Evolutionary conservation across 2,329 filamentous ascomycete species (phyloP).

Genomic region (Lachnellula subtilissima): DNA sequence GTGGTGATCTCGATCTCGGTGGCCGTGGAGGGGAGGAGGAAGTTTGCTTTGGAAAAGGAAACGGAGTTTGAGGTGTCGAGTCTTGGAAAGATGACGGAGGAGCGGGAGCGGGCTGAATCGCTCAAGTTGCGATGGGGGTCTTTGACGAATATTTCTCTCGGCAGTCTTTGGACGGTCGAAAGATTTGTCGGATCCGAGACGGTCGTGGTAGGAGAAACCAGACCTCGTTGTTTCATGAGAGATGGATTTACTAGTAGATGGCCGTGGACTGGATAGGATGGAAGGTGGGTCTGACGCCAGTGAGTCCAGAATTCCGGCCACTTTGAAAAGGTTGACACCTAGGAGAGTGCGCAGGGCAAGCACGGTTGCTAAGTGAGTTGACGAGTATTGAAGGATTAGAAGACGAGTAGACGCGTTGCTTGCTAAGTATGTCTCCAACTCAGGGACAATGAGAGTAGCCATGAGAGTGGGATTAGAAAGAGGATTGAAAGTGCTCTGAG

Average conservation of each 20-base stretch:
- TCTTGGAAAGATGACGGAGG: not conserved
- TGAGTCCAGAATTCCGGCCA: constrained; percentile 49
- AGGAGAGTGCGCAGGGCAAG: constrained; percentile 54
- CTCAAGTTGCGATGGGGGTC: not conserved
- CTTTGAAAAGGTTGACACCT: constrained; percentile 51
- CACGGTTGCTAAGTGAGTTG: constrained; percentile 51
- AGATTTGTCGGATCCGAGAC: not conserved
- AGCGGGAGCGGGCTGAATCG: not conserved
- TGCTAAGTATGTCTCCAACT: constrained; percentile 55
- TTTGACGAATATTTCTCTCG: not conserved
- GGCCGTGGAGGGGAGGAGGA: constrained; percentile 51
- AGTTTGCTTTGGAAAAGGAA: constrained; percentile 47
- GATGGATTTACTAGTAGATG: constrained; percentile 10
- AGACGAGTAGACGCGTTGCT: constrained; percentile 49
- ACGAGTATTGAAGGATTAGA: constrained; percentile 54
- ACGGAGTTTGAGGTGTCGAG: constrained; percentile 30
- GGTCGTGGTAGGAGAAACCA: not conserved
- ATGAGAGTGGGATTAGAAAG: constrained; percentile 50
- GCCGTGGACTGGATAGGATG: constrained; percentile 10
- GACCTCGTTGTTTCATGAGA: constrained; percentile 13
- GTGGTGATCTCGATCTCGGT: constrained; percentile 48
- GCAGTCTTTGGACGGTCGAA: not conserved
- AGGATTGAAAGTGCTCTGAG: constrained; percentile 47
- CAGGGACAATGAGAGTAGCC: constrained; percentile 54
- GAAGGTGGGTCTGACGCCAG: constrained; percentile 25